Base-by-base conservation (phyloP, 2,329 filamentous ascomycete genomes). In the Alternaria gaisen region DNA sequence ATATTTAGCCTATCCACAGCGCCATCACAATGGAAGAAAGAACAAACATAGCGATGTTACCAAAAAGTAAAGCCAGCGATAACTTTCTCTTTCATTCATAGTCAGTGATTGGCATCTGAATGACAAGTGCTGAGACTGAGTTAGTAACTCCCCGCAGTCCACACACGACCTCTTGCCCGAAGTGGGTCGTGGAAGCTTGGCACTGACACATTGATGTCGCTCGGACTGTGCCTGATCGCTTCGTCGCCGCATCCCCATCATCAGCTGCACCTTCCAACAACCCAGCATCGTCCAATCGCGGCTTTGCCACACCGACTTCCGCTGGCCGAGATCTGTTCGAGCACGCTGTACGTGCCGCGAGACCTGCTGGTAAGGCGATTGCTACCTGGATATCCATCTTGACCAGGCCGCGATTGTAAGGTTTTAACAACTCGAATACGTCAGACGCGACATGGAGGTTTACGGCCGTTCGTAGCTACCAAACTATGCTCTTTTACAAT, bases 151-250 rank as follows among this genome's bases (percentile, higher is more conserved):
- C 60, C 56, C 60, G 60, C 47, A 53, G 32, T 32, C 36, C 36
- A 11, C 28, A 30, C 53, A 57, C 58, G 40, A 56, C 52, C 41
- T 53, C 34, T 44, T 60, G 16, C 42, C 57, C 52, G 43, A 58
- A 38, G 55, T 54, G 47, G 42, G 41, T 14, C 43, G 28, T 40
- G 22, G 42, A 41, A 44, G 44, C 63, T 65, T 65, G 60, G 63
- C 60, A 63, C 30, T 56, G 59, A 56, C 56, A 53, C 54, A 50
- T 50, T 22, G 46, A 61, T 53, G 40, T 18, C 53, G 30, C 38
- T 30, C 52, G 22, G 40, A 40, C 46, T 11, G 34, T 47, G 30
- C n/a, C 26, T 44, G 12, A 48, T 36, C 36, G 47, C 55, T 24
- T 52, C 47, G 40, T 34, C 53, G 47, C 56, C 36, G 58, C 59